phyloP scores from a whole-genome alignment of 2,329 filamentous ascomycete genomes.

The Cordyceps sp. region DNA sequence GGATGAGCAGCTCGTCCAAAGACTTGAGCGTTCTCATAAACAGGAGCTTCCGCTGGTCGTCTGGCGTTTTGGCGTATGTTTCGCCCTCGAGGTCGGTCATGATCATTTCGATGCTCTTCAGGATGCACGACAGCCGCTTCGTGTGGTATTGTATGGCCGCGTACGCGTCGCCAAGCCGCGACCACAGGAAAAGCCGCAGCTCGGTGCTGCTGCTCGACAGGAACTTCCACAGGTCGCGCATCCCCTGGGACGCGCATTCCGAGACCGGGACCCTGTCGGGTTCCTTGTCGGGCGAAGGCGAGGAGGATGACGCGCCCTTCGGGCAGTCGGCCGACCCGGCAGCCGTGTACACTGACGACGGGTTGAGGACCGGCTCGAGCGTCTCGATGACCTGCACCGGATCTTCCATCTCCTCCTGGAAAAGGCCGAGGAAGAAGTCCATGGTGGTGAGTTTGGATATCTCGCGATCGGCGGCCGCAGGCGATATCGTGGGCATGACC shows the following conservation, averaged over 20 bases:
- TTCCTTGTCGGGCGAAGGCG: constrained; percentile 3
- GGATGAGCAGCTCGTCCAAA: constrained; percentile 59
- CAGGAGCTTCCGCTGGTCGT: constrained; percentile 49
- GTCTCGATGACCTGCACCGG: constrained; percentile 78
- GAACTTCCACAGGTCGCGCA: constrained; percentile 73
- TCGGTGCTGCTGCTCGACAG: constrained; percentile 67
- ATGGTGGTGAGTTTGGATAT: constrained; percentile 86
- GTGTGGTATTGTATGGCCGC: constrained; percentile 68
- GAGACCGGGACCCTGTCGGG: constrained; percentile 21
- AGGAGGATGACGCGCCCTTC: constrained; percentile 5
- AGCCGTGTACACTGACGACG: constrained; percentile 33
- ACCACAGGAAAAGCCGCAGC: constrained; percentile 76
- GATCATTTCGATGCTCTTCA: constrained; percentile 75
- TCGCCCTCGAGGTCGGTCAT: constrained; percentile 46
- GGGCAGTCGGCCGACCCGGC: constrained; percentile 5
- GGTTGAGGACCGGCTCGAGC: constrained; percentile 80
- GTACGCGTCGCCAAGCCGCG: constrained; percentile 79
- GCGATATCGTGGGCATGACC: constrained; percentile 75
- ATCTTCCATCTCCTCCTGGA: constrained; percentile 66
- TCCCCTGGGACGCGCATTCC: constrained; percentile 35
- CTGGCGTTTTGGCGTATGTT: constrained; percentile 40
- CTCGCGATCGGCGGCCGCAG: constrained; percentile 72
- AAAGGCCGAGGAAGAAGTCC: constrained; percentile 87
- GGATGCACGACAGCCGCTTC: constrained; percentile 74
- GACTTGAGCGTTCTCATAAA: constrained; percentile 65